These are phyloP conservation scores for Rhizopus sp. DNA, from an alignment of 371 early-diverging fungal species.

Conservation along the genomic window DNA sequence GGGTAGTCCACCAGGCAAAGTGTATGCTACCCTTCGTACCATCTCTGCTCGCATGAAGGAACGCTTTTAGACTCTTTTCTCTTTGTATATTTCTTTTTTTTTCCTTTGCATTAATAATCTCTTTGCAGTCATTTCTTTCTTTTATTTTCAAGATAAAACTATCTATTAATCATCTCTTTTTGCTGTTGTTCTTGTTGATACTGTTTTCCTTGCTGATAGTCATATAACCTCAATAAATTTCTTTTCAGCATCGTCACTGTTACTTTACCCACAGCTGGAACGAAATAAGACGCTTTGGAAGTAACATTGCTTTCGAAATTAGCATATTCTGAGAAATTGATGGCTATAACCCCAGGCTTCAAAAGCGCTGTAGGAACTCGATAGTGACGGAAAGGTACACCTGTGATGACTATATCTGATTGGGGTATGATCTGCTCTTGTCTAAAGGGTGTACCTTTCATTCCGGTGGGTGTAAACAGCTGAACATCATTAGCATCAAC, in stretches of 20 bases:
- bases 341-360: slow-evolving; percentile 91
- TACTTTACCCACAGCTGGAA: slow-evolving; percentile 94
- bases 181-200: neutral
- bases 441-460: slow-evolving; percentile 77
- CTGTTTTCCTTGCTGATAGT: slow-evolving; percentile 50
- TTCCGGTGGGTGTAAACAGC: slow-evolving; percentile 76
- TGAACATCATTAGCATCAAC: slow-evolving; percentile 88
- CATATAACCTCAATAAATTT: slow-evolving; percentile 83
- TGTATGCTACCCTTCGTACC: slow-evolving; percentile 89
- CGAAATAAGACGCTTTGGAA: slow-evolving; percentile 85
- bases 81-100: neutral
- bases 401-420: slow-evolving; percentile 95
- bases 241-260: slow-evolving; percentile 95
- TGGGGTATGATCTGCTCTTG: slow-evolving; percentile 76
- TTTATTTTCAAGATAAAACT: neutral
- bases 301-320: slow-evolving; percentile 89
- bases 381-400: slow-evolving; percentile 86
- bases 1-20: slow-evolving; percentile 98
- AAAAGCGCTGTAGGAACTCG: slow-evolving; percentile 78
- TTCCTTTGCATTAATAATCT: neutral
- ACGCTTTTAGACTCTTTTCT: slow-evolving; percentile 66
- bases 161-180: neutral
- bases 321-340: slow-evolving; percentile 91
- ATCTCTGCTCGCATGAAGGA: slow-evolving; percentile 93
- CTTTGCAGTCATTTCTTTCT: slow-evolving; percentile 2